phyloP scores from a whole-genome alignment of 2,329 filamentous ascomycete species.

The Xylariaceae sp. region DNA sequence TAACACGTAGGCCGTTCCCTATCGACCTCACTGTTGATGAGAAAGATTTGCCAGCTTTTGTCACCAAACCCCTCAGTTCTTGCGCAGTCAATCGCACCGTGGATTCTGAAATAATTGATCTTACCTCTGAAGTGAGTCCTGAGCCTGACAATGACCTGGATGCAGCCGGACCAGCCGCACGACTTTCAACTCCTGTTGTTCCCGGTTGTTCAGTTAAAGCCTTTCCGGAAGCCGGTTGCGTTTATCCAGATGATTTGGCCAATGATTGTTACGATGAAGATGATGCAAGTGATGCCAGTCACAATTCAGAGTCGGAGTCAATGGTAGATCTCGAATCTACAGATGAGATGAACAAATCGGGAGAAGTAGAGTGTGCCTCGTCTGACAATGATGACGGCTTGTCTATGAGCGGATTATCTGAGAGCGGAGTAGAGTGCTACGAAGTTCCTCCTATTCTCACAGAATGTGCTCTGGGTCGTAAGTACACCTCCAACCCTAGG shows the following conservation, averaged over 20 bases:
- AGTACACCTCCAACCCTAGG: neutral
- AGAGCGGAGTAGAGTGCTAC: no score
- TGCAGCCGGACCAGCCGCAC: neutral
- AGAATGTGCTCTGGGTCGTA: constrained; percentile 16
- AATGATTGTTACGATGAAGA: constrained; percentile 9
- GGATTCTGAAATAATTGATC: constrained; percentile 22
- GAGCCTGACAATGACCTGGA: constrained; percentile 13
- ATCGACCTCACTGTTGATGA: constrained; percentile 25
- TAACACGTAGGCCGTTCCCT: constrained; percentile 1
- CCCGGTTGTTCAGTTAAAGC: neutral
- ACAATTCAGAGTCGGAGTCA: neutral
- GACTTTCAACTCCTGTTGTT: neutral
- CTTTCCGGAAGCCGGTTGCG: neutral
- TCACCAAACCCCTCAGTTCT: neutral
- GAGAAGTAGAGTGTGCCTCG: neutral
- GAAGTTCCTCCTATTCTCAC: no score
- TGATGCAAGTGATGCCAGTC: neutral
- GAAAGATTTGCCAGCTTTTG: constrained; percentile 11
- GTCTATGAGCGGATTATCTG: no score
- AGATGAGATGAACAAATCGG: constrained; percentile 8
- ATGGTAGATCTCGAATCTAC: constrained; percentile 3
- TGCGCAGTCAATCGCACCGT: constrained; percentile 4
- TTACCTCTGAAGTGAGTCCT: constrained; percentile 24
- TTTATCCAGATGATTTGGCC: neutral
- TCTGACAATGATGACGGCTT: neutral